These are phyloP conservation scores for Lojkania enalia DNA, from an alignment of 2,329 filamentous ascomycete species.

Conservation along the genomic window DNA sequence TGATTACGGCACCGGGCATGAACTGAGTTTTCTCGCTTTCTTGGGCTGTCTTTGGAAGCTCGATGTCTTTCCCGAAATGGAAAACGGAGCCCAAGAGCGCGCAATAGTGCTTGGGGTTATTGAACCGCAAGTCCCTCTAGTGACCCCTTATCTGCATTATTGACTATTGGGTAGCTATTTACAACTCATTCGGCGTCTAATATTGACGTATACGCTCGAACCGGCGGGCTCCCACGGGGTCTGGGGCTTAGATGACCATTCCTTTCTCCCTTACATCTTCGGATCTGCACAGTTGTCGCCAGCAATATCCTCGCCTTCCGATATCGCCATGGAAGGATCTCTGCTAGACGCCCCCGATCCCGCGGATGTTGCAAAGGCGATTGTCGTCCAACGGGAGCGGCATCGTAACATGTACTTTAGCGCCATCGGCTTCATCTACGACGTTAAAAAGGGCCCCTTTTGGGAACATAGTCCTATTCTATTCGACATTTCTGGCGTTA, in stretches of 20 bases:
- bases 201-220: conserved; percentile 88
- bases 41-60: conserved; percentile 90
- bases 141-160: neutral
- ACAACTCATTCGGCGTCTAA: conserved; percentile 77
- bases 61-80: conserved; percentile 69
- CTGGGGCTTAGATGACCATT: conserved; percentile 98
- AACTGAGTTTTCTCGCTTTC: conserved; percentile 92
- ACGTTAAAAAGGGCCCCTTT: conserved; percentile 94
- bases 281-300: conserved; percentile 88
- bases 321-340: conserved; percentile 79
- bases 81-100: conserved; percentile 65
- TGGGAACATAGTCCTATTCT: conserved; percentile 93
- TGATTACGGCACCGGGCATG: conserved; percentile 96
- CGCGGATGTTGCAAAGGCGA: conserved; percentile 60
- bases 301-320: conserved; percentile 60
- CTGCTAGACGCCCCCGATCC: conserved; percentile 69
- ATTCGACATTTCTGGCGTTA: conserved; percentile 90
- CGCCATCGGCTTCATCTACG: conserved; percentile 94
- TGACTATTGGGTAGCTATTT: conserved; percentile 63
- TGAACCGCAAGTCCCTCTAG: conserved; percentile 67
- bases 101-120: conserved; percentile 80
- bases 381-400: conserved; percentile 47
- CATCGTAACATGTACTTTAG: conserved; percentile 78
- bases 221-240: conserved; percentile 70
- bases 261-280: conserved; percentile 90